Evolutionary conservation across 2,329 filamentous ascomycete species (phyloP), one percentile per base, ranked within the genome.

Genomic region (Sclerotinia sclerotiorum): DNA sequence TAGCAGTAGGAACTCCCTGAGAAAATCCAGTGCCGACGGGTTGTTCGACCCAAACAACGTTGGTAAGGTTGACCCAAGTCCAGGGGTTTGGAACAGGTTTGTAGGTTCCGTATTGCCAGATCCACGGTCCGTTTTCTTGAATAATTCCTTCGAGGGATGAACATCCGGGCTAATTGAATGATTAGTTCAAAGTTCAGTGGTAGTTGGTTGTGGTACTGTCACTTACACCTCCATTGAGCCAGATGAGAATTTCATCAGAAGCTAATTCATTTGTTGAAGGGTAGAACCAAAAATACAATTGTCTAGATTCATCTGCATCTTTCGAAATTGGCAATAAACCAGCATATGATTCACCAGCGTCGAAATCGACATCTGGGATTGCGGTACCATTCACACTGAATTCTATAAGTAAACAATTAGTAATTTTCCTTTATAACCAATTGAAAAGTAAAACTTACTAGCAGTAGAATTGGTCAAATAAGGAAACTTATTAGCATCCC

Each of bases 101-200:
- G 67, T 83, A 85, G 0, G 90, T 94, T 46, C 92, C 92, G 17
- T 86, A 83, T 75, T 90, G 85, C 89, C 89, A 92, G 6, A 84
- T 68, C 74, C 92, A 90, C 0, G 91, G 89, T 0, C 92, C 91
- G 73, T 93, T 94, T 73, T 94, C 91, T 63, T 92, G 90, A 13
- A 94, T 77, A 1, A 94, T 81, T 10, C 90, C 90, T 72, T 88
- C 84, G 8, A 92, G 82, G 1, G 88, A 90, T 44, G 82, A 83
- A 73, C 84, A 87, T 32, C 84, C 84, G 21, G 67, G 67, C 61
- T 68, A 15, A 8, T 15, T 19, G 5, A 29, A 17, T 29, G 13
- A 5, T 68, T 46, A 62, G 56, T 46, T 7, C 19, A 51, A 19
- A 17, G 17, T 8, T n/a, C 8, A 27, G 49, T 61, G 48, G 32